Conservation (phyloP, 768 basidiomycete genomes). For the Phlebiopsis flavidoalba region DNA sequence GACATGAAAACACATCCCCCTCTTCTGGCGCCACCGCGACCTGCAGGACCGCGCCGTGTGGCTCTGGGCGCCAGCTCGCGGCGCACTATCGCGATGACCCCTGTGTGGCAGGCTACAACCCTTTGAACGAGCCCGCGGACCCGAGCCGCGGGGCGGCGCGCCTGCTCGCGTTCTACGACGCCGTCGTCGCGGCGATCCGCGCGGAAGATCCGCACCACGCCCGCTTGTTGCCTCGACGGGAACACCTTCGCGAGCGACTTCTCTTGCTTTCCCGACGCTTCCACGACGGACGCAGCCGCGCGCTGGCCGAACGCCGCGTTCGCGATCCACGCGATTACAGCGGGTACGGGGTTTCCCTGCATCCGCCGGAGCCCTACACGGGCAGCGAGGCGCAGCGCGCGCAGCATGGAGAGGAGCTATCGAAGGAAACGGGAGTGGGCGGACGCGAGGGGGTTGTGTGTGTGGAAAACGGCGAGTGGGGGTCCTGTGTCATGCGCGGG, state of each 20-base stretch:
- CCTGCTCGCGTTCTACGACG: slow-evolving; percentile 62
- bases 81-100: slow-evolving; percentile 68
- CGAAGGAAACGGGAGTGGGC: slow-evolving; percentile 77
- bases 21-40: slow-evolving; percentile 79
- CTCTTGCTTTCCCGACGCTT: slow-evolving; percentile 52
- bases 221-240: slow-evolving; percentile 78
- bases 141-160: slow-evolving; percentile 37
- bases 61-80: slow-evolving; percentile 78
- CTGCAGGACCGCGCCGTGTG: slow-evolving; percentile 75
- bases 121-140: slow-evolving; percentile 81
- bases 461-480: slow-evolving; percentile 83
- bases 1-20: slow-evolving; percentile 73
- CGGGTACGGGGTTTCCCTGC: slow-evolving; percentile 63
- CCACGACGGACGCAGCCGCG: slow-evolving; percentile 65
- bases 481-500: slow-evolving; percentile 76
- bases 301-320: slow-evolving; percentile 73
- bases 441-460: slow-evolving; percentile 58
- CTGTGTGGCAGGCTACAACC: slow-evolving; percentile 87
- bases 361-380: slow-evolving; percentile 52
- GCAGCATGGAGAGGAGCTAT: slow-evolving; percentile 50
- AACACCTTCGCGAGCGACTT: slow-evolving; percentile 82
- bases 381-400: slow-evolving; percentile 52
- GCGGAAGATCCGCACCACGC: slow-evolving; percentile 63
- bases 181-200: slow-evolving; percentile 66
- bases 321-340: slow-evolving; percentile 77